phyloP scores from a whole-genome alignment of 2,329 filamentous ascomycete species.

The Cylindrodendrum hubeiense region DNA sequence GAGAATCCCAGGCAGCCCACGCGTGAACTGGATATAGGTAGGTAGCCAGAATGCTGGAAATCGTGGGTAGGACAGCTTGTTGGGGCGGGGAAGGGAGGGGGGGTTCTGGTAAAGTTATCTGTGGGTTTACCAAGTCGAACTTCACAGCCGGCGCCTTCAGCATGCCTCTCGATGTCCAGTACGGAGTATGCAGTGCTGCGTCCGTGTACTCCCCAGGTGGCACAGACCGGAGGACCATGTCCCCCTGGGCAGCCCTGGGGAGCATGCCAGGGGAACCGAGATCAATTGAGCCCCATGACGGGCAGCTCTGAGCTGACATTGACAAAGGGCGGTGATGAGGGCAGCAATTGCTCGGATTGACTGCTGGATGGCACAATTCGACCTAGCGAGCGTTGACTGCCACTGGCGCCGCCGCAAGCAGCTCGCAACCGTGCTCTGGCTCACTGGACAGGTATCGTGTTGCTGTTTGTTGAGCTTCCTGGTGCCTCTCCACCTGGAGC shows the following conservation, averaged over 20 bases:
- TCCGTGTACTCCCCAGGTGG: neutral
- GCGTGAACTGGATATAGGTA: neutral
- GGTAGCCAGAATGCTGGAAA: neutral
- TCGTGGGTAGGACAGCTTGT: neutral
- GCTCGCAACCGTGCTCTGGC: slow-evolving; percentile 4
- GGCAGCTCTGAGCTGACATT: slow-evolving; percentile 17
- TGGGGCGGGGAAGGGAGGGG: neutral
- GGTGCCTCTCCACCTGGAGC: neutral
- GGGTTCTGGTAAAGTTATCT: neutral
- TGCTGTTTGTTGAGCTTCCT: neutral
- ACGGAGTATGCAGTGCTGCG: neutral
- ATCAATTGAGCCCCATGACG: slow-evolving; percentile 32
- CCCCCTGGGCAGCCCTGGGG: slow-evolving; percentile 15
- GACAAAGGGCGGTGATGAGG: slow-evolving; percentile 18
- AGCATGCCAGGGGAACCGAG: slow-evolving; percentile 25
- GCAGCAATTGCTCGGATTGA: slow-evolving; percentile 14
- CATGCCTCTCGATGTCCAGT: neutral
- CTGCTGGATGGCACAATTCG: slow-evolving; percentile 16
- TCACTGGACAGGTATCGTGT: neutral
- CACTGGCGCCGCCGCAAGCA: too few relatives aligned
- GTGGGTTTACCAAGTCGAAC: neutral
- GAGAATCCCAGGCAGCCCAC: neutral
- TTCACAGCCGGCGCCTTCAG: neutral
- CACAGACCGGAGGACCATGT: slow-evolving; percentile 1
- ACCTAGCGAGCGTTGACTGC: neutral